Base-by-base conservation (phyloP, 768 basidiomycete species). In the Daedaleopsis nitida region DNA sequence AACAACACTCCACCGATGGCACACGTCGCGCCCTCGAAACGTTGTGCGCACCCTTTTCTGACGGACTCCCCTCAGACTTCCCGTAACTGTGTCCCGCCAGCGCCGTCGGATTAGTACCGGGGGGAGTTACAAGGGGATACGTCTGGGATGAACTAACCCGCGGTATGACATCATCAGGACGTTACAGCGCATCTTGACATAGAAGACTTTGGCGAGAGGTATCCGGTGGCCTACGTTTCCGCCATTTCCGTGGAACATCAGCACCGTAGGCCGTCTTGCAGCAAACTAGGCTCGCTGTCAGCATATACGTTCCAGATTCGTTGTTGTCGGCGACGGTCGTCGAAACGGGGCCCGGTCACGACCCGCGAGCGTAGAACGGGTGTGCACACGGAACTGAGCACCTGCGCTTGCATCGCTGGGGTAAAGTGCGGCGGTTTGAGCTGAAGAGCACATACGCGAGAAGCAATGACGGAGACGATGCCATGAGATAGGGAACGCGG, bases 241-340 rank as follows among this genome's bases (percentile, higher is more conserved):
- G 0, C 86, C 91, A 67, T 92, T 92, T 8, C 96, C 96, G 67
- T 98, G 96, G 58, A 97, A 94, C 86, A 98, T 92, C 52, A 98
- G 73, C 2, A 98, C 80, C 0, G 94, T 97, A 1, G 96, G 96
- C 16, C 94, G 80, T 47, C 71, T 73, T 0, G 77, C 70, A 16
- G 79, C 77, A 62, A 80, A 80, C 81, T 81, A 50, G 39, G 44
- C 47, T 55, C 34, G 56, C 53, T 52, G 45, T 62, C 52, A 62
- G 56, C 48, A 62, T 16, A n/a, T 19, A 62, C 44, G 55, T 38
- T 17, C 21, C 12, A 12, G 8, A 1, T 19, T 7, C 0, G n/a
- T 42, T 12, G 17, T 42, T 42, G 39, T 42, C 27, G 27, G 27
- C 27, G 7, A 32, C 27, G 7, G 3, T 32, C 4, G 27, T 32